Conservation (phyloP, 305 asterid species). For the Stenogyne calaminthoides region DNA sequence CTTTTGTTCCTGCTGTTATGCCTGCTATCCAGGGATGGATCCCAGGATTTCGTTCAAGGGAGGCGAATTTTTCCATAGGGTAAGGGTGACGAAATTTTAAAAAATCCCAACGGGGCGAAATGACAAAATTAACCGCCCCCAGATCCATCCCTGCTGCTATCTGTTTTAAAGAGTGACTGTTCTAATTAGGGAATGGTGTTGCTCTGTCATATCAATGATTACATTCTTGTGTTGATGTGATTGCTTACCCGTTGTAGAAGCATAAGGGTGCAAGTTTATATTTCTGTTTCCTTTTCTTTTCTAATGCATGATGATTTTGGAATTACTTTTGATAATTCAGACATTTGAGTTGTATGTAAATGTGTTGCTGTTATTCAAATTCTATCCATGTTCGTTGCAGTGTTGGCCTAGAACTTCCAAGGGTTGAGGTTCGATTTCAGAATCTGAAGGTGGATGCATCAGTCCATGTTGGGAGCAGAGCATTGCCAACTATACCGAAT, state of each 20-base stretch:
- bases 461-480: conserved; percentile 76
- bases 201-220: background rate
- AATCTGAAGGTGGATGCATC: conserved; percentile 64
- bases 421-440: conserved; percentile 72
- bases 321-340: background rate
- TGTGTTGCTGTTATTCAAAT: conserved; percentile 18
- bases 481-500: conserved; percentile 82
- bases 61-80: too few relatives aligned
- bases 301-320: background rate
- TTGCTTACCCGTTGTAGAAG: conserved; percentile 1
- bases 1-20: too few relatives aligned
- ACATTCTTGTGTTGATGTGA: conserved; percentile 1
- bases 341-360: background rate
- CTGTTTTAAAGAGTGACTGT: too few relatives aligned
- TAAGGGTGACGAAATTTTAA: too few relatives aligned
- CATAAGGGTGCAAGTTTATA: background rate
- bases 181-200: background rate
- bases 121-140: too few relatives aligned
- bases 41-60: too few relatives aligned
- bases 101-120: too few relatives aligned
- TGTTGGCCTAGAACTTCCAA: conserved; percentile 69
- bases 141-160: too few relatives aligned
- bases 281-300: background rate
- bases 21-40: too few relatives aligned
- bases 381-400: conserved; percentile 36